Evolutionary conservation across 192 early-diverging fungal genomes (phyloP).

Genomic region (Tieghemiomyces parasiticus): DNA sequence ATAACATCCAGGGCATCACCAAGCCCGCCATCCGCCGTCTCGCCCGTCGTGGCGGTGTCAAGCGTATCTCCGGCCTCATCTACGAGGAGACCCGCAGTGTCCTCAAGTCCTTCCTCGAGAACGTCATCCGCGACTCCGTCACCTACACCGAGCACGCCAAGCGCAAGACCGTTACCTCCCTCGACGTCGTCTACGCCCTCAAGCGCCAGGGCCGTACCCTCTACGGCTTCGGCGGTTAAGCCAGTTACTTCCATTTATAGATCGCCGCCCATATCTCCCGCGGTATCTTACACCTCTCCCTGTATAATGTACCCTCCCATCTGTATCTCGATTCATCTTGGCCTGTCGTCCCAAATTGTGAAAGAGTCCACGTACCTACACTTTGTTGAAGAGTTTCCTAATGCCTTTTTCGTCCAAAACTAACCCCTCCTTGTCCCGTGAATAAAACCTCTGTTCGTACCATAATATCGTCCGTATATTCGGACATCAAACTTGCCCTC

Average conservation of each 20-base stretch:
- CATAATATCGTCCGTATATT: not conserved
- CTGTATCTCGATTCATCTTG: not conserved
- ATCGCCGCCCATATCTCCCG: not conserved
- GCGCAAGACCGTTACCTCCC: constrained; percentile 97
- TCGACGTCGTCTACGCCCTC: constrained; percentile 98
- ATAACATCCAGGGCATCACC: constrained; percentile 91
- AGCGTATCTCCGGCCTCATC: constrained; percentile 99
- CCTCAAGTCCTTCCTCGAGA: constrained; percentile 96
- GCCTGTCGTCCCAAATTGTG: not conserved
- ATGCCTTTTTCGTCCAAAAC: too few species aligned
- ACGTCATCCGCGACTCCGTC: constrained; percentile 97
- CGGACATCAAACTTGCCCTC: too few species aligned
- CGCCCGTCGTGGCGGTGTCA: constrained; percentile 98
- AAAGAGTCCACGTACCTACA: not conserved
- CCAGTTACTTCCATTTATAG: not conserved
- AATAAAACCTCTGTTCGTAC: not conserved
- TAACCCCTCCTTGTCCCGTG: too few species aligned
- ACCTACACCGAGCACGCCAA: constrained; percentile 99
- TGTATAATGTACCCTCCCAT: not conserved
- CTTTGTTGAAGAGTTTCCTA: not conserved
- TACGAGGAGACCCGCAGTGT: constrained; percentile 98
- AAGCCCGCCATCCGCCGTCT: constrained; percentile 99
- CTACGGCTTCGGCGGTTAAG: constrained; percentile 72
- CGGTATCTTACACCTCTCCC: not conserved
- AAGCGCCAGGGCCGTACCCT: constrained; percentile 95